Evolutionary conservation across 768 basidiomycete species (phyloP).

Genomic region (Termitomyces sp.): DNA sequence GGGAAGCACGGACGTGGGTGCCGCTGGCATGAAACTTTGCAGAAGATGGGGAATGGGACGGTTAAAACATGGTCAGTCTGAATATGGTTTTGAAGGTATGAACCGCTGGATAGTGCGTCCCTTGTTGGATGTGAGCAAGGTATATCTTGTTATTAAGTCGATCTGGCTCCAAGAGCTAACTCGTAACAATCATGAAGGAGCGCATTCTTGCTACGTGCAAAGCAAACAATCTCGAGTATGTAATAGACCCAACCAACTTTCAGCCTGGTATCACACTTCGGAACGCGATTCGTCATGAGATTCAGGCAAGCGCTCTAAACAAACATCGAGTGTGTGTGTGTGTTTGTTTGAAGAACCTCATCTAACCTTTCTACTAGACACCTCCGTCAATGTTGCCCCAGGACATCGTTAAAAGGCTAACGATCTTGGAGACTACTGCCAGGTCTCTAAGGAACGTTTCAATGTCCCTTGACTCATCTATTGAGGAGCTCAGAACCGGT

Average conservation of each 20-base stretch:
- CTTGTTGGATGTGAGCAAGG: constrained; percentile 64
- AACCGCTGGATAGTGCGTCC: constrained; percentile 67
- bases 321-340: constrained; percentile 15
- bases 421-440: constrained; percentile 24
- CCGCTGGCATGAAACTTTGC: constrained; percentile 60
- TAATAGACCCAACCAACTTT: constrained; percentile 67
- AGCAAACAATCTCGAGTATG: constrained; percentile 51
- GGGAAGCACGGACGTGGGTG: constrained; percentile 50
- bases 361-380: constrained; percentile 1
- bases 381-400: constrained; percentile 18
- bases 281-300: constrained; percentile 63
- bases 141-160: constrained; percentile 16
- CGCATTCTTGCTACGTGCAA: constrained; percentile 78
- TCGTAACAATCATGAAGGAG: constrained; percentile 37
- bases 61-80: constrained; percentile 21
- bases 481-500: constrained; percentile 31
- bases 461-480: constrained; percentile 25
- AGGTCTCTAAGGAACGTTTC: constrained; percentile 21
- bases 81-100: constrained; percentile 53
- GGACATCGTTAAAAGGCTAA: constrained; percentile 26
- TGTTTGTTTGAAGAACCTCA: not conserved
- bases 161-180: not conserved
- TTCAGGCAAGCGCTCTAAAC: constrained; percentile 10
- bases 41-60: constrained; percentile 80
- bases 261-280: constrained; percentile 67